Evolutionary conservation across 331 rosid genomes (phyloP), one percentile per base, ranked within the genome.

Genomic region (Quercus lobata): DNA sequence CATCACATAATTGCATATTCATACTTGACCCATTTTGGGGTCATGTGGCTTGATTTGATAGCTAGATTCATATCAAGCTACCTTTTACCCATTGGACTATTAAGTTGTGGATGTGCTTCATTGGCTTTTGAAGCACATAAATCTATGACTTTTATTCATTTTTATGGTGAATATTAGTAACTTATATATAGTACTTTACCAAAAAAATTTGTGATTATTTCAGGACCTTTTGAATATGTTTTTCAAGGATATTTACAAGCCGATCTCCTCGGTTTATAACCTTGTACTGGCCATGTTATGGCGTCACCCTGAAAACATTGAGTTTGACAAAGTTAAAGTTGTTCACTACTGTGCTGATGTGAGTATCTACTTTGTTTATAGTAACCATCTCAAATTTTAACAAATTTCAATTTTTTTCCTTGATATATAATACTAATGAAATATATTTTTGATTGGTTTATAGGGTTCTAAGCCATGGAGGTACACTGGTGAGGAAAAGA

Each of bases 251-350:
- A 87, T 86, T 30, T 92, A 89, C 83, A 83, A 10, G 83, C 93
- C 97, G 1, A 92, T 94, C 25, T 85, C 97, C 0, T 84, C 90
- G 0, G 29, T 74, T 12, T 91, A 92, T 78, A 94, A 94, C 55
- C 90, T 94, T 68, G 97, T 94, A 22, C 29, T 94, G 81, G 97
- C 97, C 66, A 85, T 91, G 95, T 8, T 94, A 30, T 94, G 98
- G 97, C 98, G 97, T 55, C 98, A 94, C 81, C 97, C 97, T 0
- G 91, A 92, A 73, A 92, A 94, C 14, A 85, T 94, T 9, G 78
- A 87, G 4, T 91, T 94, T 19, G 84, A 88, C 12, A 77, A 90
- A n/a, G 91, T 90, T 29, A 82, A 94, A 79, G 98, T 94, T 9
- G 97, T 88, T 37, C 98, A 94, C 76, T 94, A 92, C 11, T 94